phyloP scores from a whole-genome alignment of 257 asterid species.

The Penstemon newberryi region DNA sequence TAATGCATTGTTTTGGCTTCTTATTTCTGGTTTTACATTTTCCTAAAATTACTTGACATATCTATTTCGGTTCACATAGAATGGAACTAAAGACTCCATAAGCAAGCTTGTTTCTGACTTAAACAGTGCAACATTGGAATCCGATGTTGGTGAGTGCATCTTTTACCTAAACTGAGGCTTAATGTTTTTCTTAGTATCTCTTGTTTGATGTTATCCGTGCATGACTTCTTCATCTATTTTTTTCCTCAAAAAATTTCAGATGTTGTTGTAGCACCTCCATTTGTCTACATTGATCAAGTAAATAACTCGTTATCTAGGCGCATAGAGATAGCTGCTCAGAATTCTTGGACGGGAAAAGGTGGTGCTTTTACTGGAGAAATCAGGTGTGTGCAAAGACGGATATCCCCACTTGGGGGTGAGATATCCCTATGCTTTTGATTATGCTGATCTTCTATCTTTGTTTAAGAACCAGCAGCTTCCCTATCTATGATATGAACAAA shows the following conservation, averaged over 20 bases:
- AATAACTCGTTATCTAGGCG: constrained; percentile 67
- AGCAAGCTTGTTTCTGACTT: constrained; percentile 80
- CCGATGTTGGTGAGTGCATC: constrained; percentile 77
- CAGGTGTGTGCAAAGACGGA: constrained; percentile 47
- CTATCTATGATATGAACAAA: not conserved
- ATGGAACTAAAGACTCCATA: constrained; percentile 87
- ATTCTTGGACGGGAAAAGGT: constrained; percentile 97
- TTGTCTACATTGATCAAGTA: constrained; percentile 92
- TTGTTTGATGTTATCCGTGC: not conserved
- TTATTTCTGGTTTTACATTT: constrained; percentile 16
- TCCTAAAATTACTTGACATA: constrained; percentile 21
- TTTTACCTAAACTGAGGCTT: not conserved
- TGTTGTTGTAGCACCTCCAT: constrained; percentile 97
- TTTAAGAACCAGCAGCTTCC: constrained; percentile 15
- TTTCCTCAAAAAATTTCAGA: constrained; percentile 45
- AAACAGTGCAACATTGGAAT: constrained; percentile 72
- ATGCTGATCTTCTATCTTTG: not conserved
- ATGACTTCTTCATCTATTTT: constrained; percentile 8
- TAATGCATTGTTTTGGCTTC: constrained; percentile 17
- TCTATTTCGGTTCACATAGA: constrained; percentile 40
- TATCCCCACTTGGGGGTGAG: too few relatives aligned
- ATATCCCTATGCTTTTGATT: not conserved
- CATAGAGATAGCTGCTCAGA: constrained; percentile 85
- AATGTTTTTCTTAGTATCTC: not conserved
- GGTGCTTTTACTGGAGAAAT: constrained; percentile 99